Evolutionary conservation across 1,139 yeast genomes (phyloP), one percentile per base, ranked within the genome.

Genomic region (Debaryomyces singareniensis): DNA sequence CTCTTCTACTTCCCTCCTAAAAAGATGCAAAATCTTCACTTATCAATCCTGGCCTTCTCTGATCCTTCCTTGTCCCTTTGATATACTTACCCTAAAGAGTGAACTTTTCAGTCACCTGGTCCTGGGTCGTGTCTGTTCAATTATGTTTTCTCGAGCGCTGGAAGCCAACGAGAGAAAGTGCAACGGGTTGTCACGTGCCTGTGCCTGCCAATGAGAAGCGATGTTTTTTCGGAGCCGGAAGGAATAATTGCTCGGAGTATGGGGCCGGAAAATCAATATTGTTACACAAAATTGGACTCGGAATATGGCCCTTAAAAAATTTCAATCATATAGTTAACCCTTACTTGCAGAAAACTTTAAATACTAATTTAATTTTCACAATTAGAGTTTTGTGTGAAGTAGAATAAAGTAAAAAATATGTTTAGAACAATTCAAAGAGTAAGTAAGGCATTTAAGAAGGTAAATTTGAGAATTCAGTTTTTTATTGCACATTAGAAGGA

Each of bases 371-470:
- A 18, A 7, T 18, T 18, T 7, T 7, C 25, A 23, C 13, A 9
- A 11, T 23, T 9, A 26, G 9, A 20, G 16, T 9, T 14, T 9
- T 20, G 7, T 9, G 11, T 15, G 22, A 14, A 21, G 16, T 21
- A 24, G 15, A 21, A 26, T 16, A 27, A 18, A 16, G 14, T 11
- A 23, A 22, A 7, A 27, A 30, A 14, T 11, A 30, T 30, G 33
- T 27, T 30, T 16, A 30, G 29, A 27, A 16, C 27, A 16, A 27
- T 30, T 27, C 33, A 30, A 27, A 30, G 29, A 30, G 33, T 30
- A 27, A 27, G 33, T 30, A 11, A 14, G 16, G 11, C n/a, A 13
- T 11, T 15, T 5, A 22, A 13, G 16, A 16, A n/a, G n/a, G n/a
- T n/a, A n/a, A n/a, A n/a, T n/a, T n/a, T n/a, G n/a, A n/a, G n/a